Evolutionary conservation across 768 basidiomycete species (phyloP), one percentile per base, ranked within the genome.

Genomic region (Lactifluus pinguis): DNA sequence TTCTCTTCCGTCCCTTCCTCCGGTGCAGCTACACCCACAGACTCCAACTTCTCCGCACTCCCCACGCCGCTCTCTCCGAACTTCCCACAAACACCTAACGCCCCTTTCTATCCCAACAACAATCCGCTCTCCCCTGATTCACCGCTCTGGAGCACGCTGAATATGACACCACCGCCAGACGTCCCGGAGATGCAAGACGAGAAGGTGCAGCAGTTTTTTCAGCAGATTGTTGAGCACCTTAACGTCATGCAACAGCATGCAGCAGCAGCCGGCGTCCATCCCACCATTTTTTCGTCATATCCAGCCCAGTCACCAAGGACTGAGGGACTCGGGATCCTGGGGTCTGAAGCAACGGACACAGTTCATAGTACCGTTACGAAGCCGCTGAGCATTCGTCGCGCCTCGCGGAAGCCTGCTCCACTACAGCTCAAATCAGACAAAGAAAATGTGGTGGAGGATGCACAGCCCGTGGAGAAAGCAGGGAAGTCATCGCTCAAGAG

Each of bases 151-250:
- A 67, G 57, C 44, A 62, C 69, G 39, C 49, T 66, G 6, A 71
- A 68, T 38, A 73, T 82, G 49, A 55, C 61, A 8, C 76, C 79
- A 7, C 75, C 72, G 8, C 69, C 89, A 36, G 78, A 80, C 30
- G 77, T 84, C n/a, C 88, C 91, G 0, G 80, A 86, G 58, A 75
- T 87, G 32, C 79, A 86, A 66, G 86, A 93, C 67, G 82, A 82
- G 55, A 84, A 81, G 49, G 83, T 95, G 67, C 89, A 92, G 65
- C 74, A 82, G 49, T 95, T 95, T 75, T 90, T 94, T 72, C 79
- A 87, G 57, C 89, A 95, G 71, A 85, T 94, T 49, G 87, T 85
- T 8, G 82, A 87, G 50, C 89, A 90, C 69, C 80, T 94, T 58
- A 84, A 86, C 67, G 79, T 80, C 48, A 83, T 92, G 75, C 84